These are phyloP conservation scores for Scheffersomyces segobiensis DNA, from an alignment of 1,139 yeast genomes.

Conservation along the genomic window DNA sequence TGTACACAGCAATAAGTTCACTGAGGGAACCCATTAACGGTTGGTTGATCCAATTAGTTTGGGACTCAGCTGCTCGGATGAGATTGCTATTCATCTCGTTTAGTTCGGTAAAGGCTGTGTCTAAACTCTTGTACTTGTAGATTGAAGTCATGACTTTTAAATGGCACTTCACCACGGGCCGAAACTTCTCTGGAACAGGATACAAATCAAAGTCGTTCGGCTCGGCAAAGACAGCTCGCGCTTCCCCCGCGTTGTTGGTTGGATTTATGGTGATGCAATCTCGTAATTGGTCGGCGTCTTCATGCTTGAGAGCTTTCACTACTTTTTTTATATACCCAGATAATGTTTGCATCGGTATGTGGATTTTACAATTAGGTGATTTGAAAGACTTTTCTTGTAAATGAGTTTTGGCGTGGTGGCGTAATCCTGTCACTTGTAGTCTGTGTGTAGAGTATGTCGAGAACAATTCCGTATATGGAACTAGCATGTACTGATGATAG, in stretches of 20 bases:
- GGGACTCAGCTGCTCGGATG: slow-evolving; percentile 63
- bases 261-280: slow-evolving; percentile 39
- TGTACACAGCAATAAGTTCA: slow-evolving; percentile 53
- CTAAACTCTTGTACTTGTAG: slow-evolving; percentile 37
- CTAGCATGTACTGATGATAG: not conserved
- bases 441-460: not conserved
- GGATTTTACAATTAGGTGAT: not conserved
- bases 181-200: slow-evolving; percentile 36
- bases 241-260: slow-evolving; percentile 23
- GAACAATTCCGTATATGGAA: not conserved
- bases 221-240: slow-evolving; percentile 29
- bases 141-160: slow-evolving; percentile 40
- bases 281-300: slow-evolving; percentile 22
- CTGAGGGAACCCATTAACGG: slow-evolving; percentile 56
- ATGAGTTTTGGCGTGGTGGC: not conserved
- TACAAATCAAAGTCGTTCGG: slow-evolving; percentile 46
- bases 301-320: slow-evolving; percentile 16
- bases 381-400: not conserved
- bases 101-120: slow-evolving; percentile 37
- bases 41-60: slow-evolving; percentile 66
- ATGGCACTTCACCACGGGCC: slow-evolving; percentile 32
- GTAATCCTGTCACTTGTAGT: not conserved
- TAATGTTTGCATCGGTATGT: slow-evolving; percentile 4
- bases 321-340: slow-evolving; percentile 22
- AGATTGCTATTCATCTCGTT: slow-evolving; percentile 47